Base-by-base conservation (phyloP, 768 basidiomycete genomes). In the Scleroderma citrinum region DNA sequence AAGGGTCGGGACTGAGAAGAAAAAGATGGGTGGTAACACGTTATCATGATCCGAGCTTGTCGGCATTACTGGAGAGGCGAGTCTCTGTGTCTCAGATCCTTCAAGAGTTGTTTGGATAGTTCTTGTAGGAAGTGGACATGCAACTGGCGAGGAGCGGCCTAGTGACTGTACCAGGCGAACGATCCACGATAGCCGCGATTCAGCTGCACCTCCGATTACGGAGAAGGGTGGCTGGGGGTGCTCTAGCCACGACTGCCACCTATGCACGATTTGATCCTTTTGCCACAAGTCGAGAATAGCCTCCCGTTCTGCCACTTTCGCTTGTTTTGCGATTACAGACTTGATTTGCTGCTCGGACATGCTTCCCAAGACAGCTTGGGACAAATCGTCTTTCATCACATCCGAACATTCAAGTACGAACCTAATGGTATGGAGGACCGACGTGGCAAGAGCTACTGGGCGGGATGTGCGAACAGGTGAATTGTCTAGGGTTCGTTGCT, bases 341-440 rank as follows among this genome's bases (percentile, higher is more conserved):
- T 61, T 63, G 21, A 87, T 71, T 47, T 89, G 77, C 32, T 69
- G 59, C 57, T 89, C 87, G 20, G 76, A 72, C 82, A 87, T 83
- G 32, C 71, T 71, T 17, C 83, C 84, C 1, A 87, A 59, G 11
- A 85, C 69, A 42, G 83, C 79, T 48, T 80, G 74, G 11, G 80
- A 82, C 31, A 88, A 70, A 56, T 88, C 87, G 24, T 75, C 68
- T 59, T 80, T 84, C 82, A 89, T 84, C n/a, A 69, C 63, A 36
- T 83, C 79, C 0, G 78, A 65, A 13, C 87, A 67, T 13, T 67
- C 60, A 6, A 87, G 56, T 38, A 80, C 74, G 3, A 69, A 67
- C 51, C 69, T 77, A 26, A 76, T 58, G 5, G 72, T 74, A 36
- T 77, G 71, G 2, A 76, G 58, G n/a, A 83, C 65, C 1, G 78